phyloP scores from a whole-genome alignment of 495 filamentous ascomycete genomes.

The Amphirosellinia nigrospora region DNA sequence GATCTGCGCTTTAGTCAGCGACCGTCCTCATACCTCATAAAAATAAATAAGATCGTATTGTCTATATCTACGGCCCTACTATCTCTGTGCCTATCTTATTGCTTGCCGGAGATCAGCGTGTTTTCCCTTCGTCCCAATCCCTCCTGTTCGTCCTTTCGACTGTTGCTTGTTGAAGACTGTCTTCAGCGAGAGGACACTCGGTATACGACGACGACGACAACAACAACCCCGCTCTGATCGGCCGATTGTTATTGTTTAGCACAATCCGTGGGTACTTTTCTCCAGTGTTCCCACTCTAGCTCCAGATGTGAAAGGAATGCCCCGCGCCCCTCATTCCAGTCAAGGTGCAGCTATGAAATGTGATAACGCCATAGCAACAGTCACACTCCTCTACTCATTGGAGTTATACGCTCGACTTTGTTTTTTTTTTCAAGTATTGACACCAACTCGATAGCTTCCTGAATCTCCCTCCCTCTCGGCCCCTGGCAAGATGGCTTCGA shows the following conservation, averaged over 20 bases:
- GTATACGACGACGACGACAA: background rate
- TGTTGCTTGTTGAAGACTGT: background rate
- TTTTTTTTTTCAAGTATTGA: background rate
- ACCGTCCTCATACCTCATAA: slow-evolving; percentile 6
- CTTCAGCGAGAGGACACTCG: background rate
- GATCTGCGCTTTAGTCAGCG: slow-evolving; percentile 26
- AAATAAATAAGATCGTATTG: slow-evolving; percentile 18
- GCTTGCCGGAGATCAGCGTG: background rate
- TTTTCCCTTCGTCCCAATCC: background rate
- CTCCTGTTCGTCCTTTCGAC: background rate
- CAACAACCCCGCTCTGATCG: slow-evolving; percentile 16
- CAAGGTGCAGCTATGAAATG: background rate
- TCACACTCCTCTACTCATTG: background rate
- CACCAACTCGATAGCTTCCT: background rate
- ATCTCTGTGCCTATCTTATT: background rate
- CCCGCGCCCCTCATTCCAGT: slow-evolving; percentile 25
- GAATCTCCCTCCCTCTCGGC: background rate
- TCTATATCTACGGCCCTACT: background rate
- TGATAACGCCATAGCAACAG: background rate
- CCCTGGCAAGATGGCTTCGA: slow-evolving; percentile 39
- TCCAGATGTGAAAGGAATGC: background rate
- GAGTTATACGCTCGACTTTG: background rate
- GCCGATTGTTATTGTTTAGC: background rate
- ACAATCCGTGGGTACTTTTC: slow-evolving; percentile 15
- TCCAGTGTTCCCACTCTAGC: slow-evolving; percentile 18